Conservation (phyloP, 768 basidiomycete genomes). For the Trametes elegans region DNA sequence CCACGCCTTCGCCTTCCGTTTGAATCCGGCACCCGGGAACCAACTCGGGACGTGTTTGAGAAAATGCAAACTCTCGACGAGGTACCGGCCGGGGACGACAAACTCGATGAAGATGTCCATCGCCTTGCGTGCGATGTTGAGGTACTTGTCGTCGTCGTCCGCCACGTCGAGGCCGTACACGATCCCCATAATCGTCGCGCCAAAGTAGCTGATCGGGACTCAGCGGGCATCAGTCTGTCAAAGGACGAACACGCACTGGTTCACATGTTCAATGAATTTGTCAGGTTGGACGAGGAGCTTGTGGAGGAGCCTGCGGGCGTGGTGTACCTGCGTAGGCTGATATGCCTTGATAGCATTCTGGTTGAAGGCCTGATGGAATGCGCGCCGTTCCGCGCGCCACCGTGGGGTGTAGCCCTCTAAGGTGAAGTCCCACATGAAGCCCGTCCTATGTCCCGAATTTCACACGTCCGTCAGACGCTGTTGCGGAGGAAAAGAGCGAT, state of each 20-base stretch:
- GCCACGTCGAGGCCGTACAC: slow-evolving; percentile 21
- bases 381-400: slow-evolving; percentile 19
- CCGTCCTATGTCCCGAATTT: neutral
- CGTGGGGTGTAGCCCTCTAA: neutral
- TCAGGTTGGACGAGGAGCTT: slow-evolving; percentile 1
- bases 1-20: slow-evolving; percentile 21
- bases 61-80: slow-evolving; percentile 39
- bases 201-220: neutral
- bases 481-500: no score
- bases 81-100: slow-evolving; percentile 37
- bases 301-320: neutral
- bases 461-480: no score
- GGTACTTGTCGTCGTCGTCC: slow-evolving; percentile 17
- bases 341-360: slow-evolving; percentile 3
- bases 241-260: neutral
- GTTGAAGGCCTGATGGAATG: slow-evolving; percentile 18
- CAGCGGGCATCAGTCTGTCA: neutral
- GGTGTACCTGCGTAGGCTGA: slow-evolving; percentile 1
- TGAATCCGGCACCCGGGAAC: slow-evolving; percentile 29
- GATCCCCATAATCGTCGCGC: slow-evolving; percentile 21
- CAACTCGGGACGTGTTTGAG: slow-evolving; percentile 25
- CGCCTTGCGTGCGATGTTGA: slow-evolving; percentile 18
- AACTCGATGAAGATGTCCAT: slow-evolving; percentile 11
- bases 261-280: neutral
- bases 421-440: slow-evolving; percentile 3